A percentile compares a stretch with the other conserved stretches of the same genome.
These are phyloP conservation scores for Kluyveromyces starmeri DNA, from an alignment of 805 yeast species.

Conservation along the genomic window DNA sequence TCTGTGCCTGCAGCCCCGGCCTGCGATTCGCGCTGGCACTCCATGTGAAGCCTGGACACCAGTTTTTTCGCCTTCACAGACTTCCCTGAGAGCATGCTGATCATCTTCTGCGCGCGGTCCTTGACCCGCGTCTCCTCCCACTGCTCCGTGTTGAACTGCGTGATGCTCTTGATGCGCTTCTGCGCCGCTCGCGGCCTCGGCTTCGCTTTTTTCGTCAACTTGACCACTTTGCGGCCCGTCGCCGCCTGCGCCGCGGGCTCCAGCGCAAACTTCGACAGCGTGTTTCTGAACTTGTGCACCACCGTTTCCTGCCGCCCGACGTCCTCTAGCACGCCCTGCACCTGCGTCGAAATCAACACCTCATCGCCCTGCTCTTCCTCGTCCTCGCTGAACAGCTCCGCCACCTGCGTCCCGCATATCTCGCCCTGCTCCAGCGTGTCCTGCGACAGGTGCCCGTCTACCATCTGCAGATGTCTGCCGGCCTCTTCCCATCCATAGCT, in stretches of 20 bases:
- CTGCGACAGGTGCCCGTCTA: not conserved
- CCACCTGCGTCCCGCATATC: constrained; percentile 8
- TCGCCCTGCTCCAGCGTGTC: constrained; percentile 2
- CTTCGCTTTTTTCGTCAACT: not conserved
- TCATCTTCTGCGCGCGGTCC: constrained; percentile 7
- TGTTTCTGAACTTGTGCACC: constrained; percentile 7
- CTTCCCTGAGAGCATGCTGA: constrained; percentile 25
- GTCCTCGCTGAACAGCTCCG: constrained; percentile 2
- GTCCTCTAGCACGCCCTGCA: constrained; percentile 26
- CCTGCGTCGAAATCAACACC: constrained; percentile 25
- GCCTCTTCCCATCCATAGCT: constrained; percentile 2
- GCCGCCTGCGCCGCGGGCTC: constrained; percentile 1
- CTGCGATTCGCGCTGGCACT: not conserved
- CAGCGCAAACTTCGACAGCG: constrained; percentile 18
- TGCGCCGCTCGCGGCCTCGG: constrained; percentile 1
- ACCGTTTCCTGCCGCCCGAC: constrained; percentile 14
- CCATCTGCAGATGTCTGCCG: constrained; percentile 2
- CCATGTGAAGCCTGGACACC: constrained; percentile 2
- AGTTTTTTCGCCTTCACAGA: constrained; percentile 23
- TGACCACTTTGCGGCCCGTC: constrained; percentile 3
- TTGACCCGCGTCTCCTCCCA: constrained; percentile 4
- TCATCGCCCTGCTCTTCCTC: constrained; percentile 6
- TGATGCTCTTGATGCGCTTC: constrained; percentile 9
- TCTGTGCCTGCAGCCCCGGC: not conserved
- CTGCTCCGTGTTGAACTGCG: constrained; percentile 9